Base-by-base conservation (phyloP, 2,329 filamentous ascomycete species). In the Apiospora kogelbergensis region DNA sequence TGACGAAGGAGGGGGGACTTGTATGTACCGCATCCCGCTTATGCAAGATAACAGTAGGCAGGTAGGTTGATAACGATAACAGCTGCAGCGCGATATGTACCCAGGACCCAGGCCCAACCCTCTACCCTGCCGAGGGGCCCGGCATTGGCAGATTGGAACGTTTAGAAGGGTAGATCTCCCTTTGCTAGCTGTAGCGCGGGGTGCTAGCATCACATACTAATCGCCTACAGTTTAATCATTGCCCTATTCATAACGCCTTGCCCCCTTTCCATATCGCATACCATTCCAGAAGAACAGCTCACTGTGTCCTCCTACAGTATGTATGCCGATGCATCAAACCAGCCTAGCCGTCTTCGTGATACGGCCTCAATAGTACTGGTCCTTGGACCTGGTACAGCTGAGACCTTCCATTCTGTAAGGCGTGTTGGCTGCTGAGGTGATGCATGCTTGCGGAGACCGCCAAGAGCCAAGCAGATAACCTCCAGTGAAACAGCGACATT, bases 11-110 rank as follows among this genome's bases (percentile, higher is more conserved):
- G 53, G 7, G 7, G 22, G 22, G 4, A 48, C 22, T 30, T 37
- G 17, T 37, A 60, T 13, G 26, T 60, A 60, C 45, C 22, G 6
- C 53, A 60, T 37, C 53, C 53, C 53, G 37, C 53, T 57, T 60
- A 60, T 60, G 53, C 53, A 60, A 60, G 53, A 60, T 60, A 60
- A 37, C 53, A 60, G n/a, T 37, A 60, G 53, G 22, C 11, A 48
- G 20, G 20, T n/a, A 48, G 48, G 15, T 9, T 37, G 53, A 60
- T 60, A 60, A 37, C 53, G 53, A 60, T 60, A 60, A 60, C 30
- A 37, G 20, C 53, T 60, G 53, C 53, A 60, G 53, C 26, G 30
- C 53, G 53, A 60, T 60, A 60, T 37, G 53, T 60, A 60, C 53
- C 53, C 53, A 60, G 30, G 30, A 26, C 33, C n/a, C n/a, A n/a